Conservation (phyloP, 495 filamentous ascomycete genomes). For the Penicillium riverlandense region DNA sequence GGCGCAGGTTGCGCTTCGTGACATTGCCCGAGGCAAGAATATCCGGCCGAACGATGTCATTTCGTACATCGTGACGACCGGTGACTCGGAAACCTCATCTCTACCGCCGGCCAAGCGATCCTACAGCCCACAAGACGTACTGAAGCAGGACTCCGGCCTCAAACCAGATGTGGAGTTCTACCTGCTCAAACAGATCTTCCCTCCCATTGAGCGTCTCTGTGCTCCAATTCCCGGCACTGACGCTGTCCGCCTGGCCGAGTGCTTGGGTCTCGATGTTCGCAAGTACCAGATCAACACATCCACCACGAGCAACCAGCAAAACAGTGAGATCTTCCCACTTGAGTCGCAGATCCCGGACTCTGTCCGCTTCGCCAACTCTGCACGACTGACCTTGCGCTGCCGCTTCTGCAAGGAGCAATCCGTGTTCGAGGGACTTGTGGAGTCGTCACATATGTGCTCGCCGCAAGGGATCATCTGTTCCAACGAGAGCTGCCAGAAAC, state of each 20-base stretch:
- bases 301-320: conserved; percentile 45
- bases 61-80: conserved; percentile 84
- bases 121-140: conserved; percentile 76
- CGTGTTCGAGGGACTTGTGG: conserved; percentile 65
- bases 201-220: conserved; percentile 95
- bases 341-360: conserved; percentile 89
- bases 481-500: conserved; percentile 49
- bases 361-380: conserved; percentile 72
- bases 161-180: conserved; percentile 93
- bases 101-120: conserved; percentile 80
- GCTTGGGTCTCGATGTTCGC: conserved; percentile 80
- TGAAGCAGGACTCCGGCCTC: conserved; percentile 63
- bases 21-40: conserved; percentile 77
- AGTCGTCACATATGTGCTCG: conserved; percentile 51
- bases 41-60: conserved; percentile 93
- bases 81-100: conserved; percentile 54
- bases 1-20: conserved; percentile 86
- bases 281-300: conserved; percentile 73
- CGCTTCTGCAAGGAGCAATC: conserved; percentile 65
- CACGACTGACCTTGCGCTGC: conserved; percentile 69
- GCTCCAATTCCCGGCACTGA: conserved; percentile 92
- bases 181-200: conserved; percentile 95
- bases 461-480: conserved; percentile 70
- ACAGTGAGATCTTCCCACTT: conserved; percentile 64
- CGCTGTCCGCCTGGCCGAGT: conserved; percentile 79